Base-by-base conservation (phyloP, 495 filamentous ascomycete species). In the Podospora appendiculata region DNA sequence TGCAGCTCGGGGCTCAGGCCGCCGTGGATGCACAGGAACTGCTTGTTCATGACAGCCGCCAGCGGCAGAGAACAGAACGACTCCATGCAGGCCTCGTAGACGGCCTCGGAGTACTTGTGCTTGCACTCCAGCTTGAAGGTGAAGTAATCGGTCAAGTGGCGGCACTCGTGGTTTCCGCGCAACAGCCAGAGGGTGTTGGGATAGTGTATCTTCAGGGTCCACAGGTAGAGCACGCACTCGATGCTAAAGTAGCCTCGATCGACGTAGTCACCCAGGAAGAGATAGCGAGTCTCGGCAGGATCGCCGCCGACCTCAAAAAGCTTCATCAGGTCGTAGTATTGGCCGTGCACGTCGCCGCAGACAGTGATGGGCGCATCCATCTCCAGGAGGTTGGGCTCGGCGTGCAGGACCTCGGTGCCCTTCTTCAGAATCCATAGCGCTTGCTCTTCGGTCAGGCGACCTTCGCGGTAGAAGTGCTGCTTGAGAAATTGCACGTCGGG, bases 301-400 rank as follows among this genome's bases (percentile, higher is more conserved):
- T 98, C 94, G 53, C 93, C 93, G 57, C 93, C 93, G 46, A 98
- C 93, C 68, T 98, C 93, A 68, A 98, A 98, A 18, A 98, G 79
- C 76, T 98, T 98, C 93, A 98, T 98, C 67, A 98, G 70, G 72
- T 98, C 93, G 63, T 95, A 97, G 70, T 96, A 98, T 73, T 98
- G 93, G 51, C 93, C 93, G 70, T 98, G 93, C 48, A 98, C 90
- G 64, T 98, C 93, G 62, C 93, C 93, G 64, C 93, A 98, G 36
- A 98, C 93, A n/a, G 93, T 98, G 67, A 98, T 98, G 32, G 93
- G 93, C 33, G 93, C 93, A 73, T 98, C 93, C 93, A 98, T 97
- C 76, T 98, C 93, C 54, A 98, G 80, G 45, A 98, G 76, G 68
- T 96, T 98, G 35, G 93, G 93, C 71, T 98, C 93, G 40, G 81